Evolutionary conservation across 2,329 filamentous ascomycete genomes (phyloP).

Genomic region (Colletotrichum orchidophilum): DNA sequence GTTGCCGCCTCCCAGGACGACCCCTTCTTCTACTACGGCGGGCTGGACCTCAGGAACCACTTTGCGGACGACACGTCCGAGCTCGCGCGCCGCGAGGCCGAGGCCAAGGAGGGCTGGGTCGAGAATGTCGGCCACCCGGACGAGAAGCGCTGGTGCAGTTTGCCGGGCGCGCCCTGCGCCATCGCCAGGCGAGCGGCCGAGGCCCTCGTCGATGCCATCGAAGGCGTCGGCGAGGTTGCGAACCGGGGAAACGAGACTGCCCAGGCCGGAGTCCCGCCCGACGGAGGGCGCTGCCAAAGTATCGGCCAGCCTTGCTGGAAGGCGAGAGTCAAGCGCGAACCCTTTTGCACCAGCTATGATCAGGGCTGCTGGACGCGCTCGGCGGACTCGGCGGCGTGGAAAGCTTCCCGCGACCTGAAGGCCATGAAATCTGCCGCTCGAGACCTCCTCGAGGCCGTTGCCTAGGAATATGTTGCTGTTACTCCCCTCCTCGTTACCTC

Average conservation of each 20-base stretch:
- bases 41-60: slow-evolving; percentile 41
- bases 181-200: slow-evolving; percentile 36
- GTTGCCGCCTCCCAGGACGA: slow-evolving; percentile 43
- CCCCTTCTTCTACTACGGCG: slow-evolving; percentile 44
- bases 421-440: no score
- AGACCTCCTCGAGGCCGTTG: neutral
- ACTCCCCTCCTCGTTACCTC: no score
- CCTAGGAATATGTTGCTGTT: neutral
- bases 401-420: no score
- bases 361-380: neutral
- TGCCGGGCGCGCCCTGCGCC: no score
- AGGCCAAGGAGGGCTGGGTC: neutral
- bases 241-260: neutral
- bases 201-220: slow-evolving; percentile 35
- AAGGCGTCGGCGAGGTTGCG: neutral
- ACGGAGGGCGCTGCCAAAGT: no score
- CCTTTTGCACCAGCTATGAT: neutral
- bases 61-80: slow-evolving; percentile 35
- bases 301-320: no score
- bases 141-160: neutral
- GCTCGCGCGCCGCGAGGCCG: no score
- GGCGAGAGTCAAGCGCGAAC: neutral
- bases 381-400: no score
- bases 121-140: neutral
- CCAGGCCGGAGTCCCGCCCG: no score